Conservation (phyloP, 1,139 yeast species). For the Suhomyces panamericanus region DNA sequence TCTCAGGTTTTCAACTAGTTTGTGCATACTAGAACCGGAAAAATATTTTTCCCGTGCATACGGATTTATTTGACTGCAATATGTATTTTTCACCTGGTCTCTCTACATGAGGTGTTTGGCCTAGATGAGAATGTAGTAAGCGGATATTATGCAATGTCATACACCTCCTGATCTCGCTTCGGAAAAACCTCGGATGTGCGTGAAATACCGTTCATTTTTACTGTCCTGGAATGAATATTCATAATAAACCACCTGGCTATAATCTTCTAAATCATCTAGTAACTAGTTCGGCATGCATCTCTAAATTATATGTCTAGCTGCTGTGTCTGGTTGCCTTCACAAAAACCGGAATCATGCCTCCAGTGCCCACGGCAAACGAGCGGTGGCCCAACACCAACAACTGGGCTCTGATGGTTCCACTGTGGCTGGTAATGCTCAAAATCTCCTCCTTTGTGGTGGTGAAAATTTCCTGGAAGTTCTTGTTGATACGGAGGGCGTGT, state of each 20-base stretch:
- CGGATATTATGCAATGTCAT: too few relatives aligned
- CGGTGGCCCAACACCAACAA: conserved; percentile 44
- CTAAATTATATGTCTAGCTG: too few relatives aligned
- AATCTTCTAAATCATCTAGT: too few relatives aligned
- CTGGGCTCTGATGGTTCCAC: conserved; percentile 44
- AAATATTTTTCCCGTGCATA: not conserved
- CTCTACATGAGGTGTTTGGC: too few relatives aligned
- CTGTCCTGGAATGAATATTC: too few relatives aligned
- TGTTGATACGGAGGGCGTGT: conserved; percentile 40
- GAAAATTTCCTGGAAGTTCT: conserved; percentile 39
- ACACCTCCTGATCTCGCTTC: too few relatives aligned
- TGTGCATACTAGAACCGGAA: not conserved
- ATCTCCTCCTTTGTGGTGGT: conserved; percentile 24
- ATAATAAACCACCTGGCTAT: too few relatives aligned
- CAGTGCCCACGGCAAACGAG: conserved; percentile 45
- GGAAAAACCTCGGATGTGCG: too few relatives aligned
- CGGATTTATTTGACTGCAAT: not conserved
- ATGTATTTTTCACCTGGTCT: too few relatives aligned
- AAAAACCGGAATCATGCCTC: conserved; percentile 47
- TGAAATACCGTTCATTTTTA: too few relatives aligned
- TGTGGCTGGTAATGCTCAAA: conserved; percentile 38
- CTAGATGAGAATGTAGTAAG: too few relatives aligned
- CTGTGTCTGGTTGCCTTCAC: conserved; percentile 30
- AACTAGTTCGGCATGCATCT: too few relatives aligned
- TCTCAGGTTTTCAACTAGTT: not conserved